Percentiles rank a stretch among this genome's conserved stretches.
phyloP scores from a whole-genome alignment of 2,329 filamentous ascomycete genomes.

The Nothopassalora personata region DNA sequence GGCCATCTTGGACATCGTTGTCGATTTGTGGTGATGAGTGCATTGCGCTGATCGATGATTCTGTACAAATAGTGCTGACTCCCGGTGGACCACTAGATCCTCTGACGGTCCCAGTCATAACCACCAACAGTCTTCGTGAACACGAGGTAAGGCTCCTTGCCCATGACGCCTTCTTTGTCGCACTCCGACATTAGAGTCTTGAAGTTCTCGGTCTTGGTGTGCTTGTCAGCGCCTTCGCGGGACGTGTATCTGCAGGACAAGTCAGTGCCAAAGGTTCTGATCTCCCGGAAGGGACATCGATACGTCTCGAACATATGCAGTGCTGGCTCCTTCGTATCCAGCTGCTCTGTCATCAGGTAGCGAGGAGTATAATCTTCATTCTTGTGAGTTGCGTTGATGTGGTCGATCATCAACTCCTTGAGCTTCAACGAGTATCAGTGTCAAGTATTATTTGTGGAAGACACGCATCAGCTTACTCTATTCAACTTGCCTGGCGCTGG shows the following conservation, averaged over 20 bases:
- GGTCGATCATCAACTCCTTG: constrained; percentile 14
- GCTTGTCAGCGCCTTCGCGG: constrained; percentile 16
- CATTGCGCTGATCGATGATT: too few relatives aligned
- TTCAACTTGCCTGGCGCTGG: constrained; percentile 15
- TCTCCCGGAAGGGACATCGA: background rate
- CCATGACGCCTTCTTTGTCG: constrained; percentile 19
- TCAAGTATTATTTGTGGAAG: background rate
- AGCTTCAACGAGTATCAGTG: constrained; percentile 1
- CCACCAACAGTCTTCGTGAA: constrained; percentile 20
- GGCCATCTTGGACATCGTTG: too few relatives aligned
- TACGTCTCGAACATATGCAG: constrained; percentile 24
- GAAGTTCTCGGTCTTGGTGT: constrained; percentile 18
- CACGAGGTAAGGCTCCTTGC: constrained; percentile 17
- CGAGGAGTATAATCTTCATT: constrained; percentile 22
- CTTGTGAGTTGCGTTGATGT: constrained; percentile 14
- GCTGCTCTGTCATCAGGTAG: constrained; percentile 21
- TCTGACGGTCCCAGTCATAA: constrained; percentile 20
- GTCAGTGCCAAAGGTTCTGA: background rate
- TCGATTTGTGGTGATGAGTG: too few relatives aligned
- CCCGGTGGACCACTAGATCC: background rate
- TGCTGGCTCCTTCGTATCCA: constrained; percentile 18
- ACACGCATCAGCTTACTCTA: background rate
- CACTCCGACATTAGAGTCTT: constrained; percentile 14
- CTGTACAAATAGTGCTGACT: too few relatives aligned
- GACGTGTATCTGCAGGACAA: constrained; percentile 12